phyloP scores from a whole-genome alignment of 768 basidiomycete genomes.

The Cystofilobasidium bisporidii region DNA sequence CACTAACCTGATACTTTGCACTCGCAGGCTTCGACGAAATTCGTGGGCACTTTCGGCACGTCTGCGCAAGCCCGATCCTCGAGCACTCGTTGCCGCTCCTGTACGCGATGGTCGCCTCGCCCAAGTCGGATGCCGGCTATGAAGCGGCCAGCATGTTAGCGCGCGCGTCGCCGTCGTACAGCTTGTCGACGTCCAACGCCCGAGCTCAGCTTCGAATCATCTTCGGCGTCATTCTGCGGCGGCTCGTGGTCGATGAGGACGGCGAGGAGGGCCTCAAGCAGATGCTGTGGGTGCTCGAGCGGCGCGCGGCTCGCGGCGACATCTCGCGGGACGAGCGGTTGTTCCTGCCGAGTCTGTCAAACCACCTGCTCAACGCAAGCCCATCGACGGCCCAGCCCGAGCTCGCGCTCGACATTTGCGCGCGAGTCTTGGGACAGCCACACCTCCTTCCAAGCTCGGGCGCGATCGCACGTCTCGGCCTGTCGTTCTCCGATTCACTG shows the following conservation, averaged over 20 bases:
- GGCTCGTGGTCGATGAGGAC: not conserved
- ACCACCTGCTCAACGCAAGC: not conserved
- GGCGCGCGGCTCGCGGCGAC: not conserved
- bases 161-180: not conserved
- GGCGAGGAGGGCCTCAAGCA: not conserved
- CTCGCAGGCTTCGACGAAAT: too few species aligned
- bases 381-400: not conserved
- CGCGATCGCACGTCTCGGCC: not conserved
- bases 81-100: not conserved
- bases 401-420: not conserved
- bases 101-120: not conserved
- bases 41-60: not conserved
- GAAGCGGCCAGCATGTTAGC: not conserved
- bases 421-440: not conserved
- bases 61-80: not conserved
- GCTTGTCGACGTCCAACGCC: not conserved
- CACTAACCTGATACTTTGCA: too few species aligned
- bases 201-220: not conserved
- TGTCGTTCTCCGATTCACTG: not conserved
- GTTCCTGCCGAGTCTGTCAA: not conserved
- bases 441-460: not conserved
- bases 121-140: not conserved
- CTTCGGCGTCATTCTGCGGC: not conserved
- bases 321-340: not conserved
- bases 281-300: not conserved